These are phyloP conservation scores for Picea abies DNA, from an alignment of 83 land plant genomes.

Conservation along the genomic window DNA sequence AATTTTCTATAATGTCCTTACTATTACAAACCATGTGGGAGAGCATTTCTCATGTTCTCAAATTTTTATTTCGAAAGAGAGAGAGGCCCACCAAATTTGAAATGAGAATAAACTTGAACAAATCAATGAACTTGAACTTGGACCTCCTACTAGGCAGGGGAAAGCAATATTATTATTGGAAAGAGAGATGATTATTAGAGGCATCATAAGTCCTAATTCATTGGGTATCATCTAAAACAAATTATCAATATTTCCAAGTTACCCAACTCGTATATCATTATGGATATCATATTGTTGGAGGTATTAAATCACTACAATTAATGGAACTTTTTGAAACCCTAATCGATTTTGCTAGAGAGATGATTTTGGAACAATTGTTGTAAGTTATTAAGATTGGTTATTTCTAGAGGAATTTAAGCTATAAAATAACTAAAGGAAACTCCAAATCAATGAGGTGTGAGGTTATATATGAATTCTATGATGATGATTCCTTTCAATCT, in stretches of 20 bases:
- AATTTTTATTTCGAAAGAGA: too few relatives aligned
- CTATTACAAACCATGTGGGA: too few relatives aligned
- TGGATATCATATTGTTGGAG: conserved; percentile 39
- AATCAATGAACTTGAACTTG: conserved; percentile 45
- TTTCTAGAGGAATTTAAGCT: conserved; percentile 12
- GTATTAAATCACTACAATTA: conserved; percentile 40
- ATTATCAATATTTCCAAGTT: conserved; percentile 34
- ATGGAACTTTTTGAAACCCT: conserved; percentile 17
- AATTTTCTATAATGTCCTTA: too few relatives aligned
- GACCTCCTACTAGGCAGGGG: conserved; percentile 53
- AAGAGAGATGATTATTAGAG: conserved; percentile 37
- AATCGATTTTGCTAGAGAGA: conserved; percentile 19
- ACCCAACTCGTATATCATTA: conserved; percentile 36
- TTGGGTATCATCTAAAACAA: conserved; percentile 53
- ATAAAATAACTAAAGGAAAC: conserved; percentile 15
- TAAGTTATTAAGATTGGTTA: conserved; percentile 7
- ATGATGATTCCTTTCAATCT: conserved; percentile 40
- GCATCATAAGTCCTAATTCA: conserved; percentile 55
- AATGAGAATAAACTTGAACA: conserved; percentile 14
- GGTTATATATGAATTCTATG: conserved; percentile 31
- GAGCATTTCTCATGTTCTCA: too few relatives aligned
- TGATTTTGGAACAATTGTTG: conserved; percentile 20
- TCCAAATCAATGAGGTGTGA: conserved; percentile 17
- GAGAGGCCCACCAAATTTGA: too few relatives aligned
- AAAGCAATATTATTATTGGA: conserved; percentile 45